Evolutionary conservation across 495 filamentous ascomycete genomes (phyloP).

Genomic region (Pyrenula aspistea): DNA sequence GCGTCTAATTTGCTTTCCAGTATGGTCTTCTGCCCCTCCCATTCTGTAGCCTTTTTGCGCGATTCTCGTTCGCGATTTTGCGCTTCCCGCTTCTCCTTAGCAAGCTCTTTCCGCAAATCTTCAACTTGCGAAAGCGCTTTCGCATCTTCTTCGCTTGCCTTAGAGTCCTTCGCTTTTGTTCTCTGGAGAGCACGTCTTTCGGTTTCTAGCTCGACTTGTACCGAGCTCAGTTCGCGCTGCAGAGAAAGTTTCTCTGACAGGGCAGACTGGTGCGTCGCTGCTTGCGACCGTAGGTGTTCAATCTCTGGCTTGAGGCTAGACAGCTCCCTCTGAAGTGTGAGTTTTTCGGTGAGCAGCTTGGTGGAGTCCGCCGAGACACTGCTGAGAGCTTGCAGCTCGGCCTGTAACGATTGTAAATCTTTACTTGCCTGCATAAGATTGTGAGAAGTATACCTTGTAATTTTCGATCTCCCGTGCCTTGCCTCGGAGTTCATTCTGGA

Average conservation of each 20-base stretch:
- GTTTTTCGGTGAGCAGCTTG: conserved; percentile 64
- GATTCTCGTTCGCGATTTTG: conserved; percentile 19
- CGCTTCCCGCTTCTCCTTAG: conserved; percentile 28
- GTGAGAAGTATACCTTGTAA: too few relatives aligned
- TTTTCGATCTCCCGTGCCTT: conserved; percentile 53
- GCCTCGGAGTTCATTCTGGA: conserved; percentile 42
- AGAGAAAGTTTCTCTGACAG: conserved; percentile 65
- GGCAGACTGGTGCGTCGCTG: conserved; percentile 47
- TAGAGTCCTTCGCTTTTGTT: conserved; percentile 35
- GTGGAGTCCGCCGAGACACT: conserved; percentile 51
- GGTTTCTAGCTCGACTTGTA: conserved; percentile 70
- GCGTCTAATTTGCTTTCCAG: conserved; percentile 58
- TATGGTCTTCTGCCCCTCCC: conserved; percentile 40
- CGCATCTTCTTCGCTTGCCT: conserved; percentile 31
- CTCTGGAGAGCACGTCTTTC: conserved; percentile 60
- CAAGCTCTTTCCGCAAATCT: conserved; percentile 28
- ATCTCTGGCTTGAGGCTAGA: conserved; percentile 60
- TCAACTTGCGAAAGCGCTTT: conserved; percentile 27
- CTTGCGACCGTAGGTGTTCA: conserved; percentile 64
- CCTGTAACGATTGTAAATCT: too few relatives aligned
- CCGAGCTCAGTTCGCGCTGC: conserved; percentile 57
- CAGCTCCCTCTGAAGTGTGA: conserved; percentile 59
- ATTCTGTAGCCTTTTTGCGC: conserved; percentile 26
- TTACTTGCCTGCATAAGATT: too few relatives aligned
- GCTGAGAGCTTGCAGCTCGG: conserved; percentile 56